Conservation (phyloP, 1,284 basidiomycete genomes). For the Heterobasidion irregulare region DNA sequence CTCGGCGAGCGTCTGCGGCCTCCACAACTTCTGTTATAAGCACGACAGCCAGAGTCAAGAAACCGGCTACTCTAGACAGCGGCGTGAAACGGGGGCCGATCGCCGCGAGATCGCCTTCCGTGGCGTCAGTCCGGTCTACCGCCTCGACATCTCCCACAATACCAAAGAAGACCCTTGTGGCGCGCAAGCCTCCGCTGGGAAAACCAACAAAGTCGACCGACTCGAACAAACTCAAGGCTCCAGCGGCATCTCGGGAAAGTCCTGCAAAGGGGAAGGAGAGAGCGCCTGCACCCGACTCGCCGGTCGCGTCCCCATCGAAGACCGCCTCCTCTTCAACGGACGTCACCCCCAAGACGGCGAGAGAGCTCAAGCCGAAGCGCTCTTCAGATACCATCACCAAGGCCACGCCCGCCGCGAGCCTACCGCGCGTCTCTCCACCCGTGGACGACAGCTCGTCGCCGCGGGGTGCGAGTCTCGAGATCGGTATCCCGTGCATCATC, state of each 20-base stretch:
- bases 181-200: conserved; percentile 8
- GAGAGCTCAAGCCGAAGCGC: conserved; percentile 22
- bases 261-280: conserved; percentile 19
- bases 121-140: conserved; percentile 23
- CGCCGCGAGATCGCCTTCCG: conserved; percentile 19
- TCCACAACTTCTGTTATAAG: conserved; percentile 25
- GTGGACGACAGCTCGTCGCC: neutral
- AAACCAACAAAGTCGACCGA: neutral
- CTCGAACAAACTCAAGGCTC: neutral
- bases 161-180: conserved; percentile 14
- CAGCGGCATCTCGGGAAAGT: conserved; percentile 2
- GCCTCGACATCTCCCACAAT: conserved; percentile 23
- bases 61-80: conserved; percentile 7
- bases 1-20: conserved; percentile 32
- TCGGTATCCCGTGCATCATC: conserved; percentile 91
- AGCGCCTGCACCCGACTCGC: conserved; percentile 8
- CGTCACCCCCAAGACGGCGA: conserved; percentile 18
- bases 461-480: conserved; percentile 66
- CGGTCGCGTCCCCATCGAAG: neutral
- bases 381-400: conserved; percentile 30
- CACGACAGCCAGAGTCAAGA: conserved; percentile 13
- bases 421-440: neutral
- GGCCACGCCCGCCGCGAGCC: conserved; percentile 8
- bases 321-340: conserved; percentile 6
- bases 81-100: conserved; percentile 12